Conservation (phyloP, 2,329 filamentous ascomycete genomes). For the Alternaria consortialis region DNA sequence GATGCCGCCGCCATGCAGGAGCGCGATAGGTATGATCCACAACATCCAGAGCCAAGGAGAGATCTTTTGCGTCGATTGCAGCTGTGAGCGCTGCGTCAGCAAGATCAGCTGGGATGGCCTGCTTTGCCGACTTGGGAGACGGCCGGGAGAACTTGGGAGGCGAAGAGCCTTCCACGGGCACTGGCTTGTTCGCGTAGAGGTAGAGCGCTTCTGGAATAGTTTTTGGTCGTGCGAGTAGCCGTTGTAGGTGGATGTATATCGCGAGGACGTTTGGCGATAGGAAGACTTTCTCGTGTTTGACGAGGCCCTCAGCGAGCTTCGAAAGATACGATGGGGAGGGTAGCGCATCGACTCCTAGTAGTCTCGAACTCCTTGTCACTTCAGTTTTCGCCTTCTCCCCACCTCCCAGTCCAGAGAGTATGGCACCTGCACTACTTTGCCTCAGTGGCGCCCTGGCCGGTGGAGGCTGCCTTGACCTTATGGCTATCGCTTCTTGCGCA, state of each 20-base stretch:
- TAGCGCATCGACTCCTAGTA: constrained; percentile 32
- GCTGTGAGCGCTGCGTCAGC: constrained; percentile 79
- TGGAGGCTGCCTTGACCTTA: constrained; percentile 37
- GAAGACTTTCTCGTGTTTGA: constrained; percentile 79
- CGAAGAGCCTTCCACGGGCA: constrained; percentile 68
- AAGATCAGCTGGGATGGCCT: constrained; percentile 75
- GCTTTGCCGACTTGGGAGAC: constrained; percentile 73
- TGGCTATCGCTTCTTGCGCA: constrained; percentile 39
- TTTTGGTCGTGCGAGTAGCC: constrained; percentile 74
- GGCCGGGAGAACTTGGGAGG: constrained; percentile 54
- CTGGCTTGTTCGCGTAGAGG: constrained; percentile 84
- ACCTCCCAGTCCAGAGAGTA: constrained; percentile 41
- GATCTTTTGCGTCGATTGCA: constrained; percentile 80
- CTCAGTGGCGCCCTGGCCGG: constrained; percentile 33
- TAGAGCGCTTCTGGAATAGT: constrained; percentile 81
- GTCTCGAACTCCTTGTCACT: constrained; percentile 17
- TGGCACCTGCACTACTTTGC: constrained; percentile 47
- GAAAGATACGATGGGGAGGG: constrained; percentile 56
- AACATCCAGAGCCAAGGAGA: constrained; percentile 79
- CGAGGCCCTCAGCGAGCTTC: constrained; percentile 70
- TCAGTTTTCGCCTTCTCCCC: constrained; percentile 25
- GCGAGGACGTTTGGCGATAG: constrained; percentile 77
- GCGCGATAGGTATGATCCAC: constrained; percentile 74
- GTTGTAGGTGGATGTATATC: constrained; percentile 79
- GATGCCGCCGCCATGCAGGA: constrained; percentile 71